Base-by-base conservation (phyloP, 1,284 basidiomycete species). In the Melampsora americana region DNA sequence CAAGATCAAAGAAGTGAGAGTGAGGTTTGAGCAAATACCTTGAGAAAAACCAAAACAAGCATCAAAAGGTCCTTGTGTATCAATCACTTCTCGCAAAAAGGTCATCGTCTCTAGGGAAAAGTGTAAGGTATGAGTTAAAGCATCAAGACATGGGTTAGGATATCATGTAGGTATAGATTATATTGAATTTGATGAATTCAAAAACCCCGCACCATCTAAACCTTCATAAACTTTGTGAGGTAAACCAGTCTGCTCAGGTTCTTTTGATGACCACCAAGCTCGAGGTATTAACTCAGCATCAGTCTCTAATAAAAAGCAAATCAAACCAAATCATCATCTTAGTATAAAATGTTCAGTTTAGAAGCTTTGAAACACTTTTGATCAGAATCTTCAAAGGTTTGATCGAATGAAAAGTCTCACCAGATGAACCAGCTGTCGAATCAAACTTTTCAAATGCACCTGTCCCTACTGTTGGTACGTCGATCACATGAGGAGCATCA, bases 41-140 rank as follows among this genome's bases (percentile, higher is more conserved):
- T 76, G 73, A 42, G 73, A 76, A 56, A 76, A 76, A 32, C 73
- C 73, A 9, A 76, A 76, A 48, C 73, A 76, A 14, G 66, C 66
- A 20, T 68, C 73, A 76, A 76, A 76, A 9, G 73, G 73, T 23
- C 73, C 73, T 56, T 76, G 73, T 7, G 66, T 59, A 39, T 76
- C 73, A 23, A 76, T 69, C 2, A 69, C 73, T 11, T 60, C 18
- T 42, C 73, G 56, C 6, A 76, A 30, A 30, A 69, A 76, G 56
- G 14, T 11, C 39, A 76, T 48, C 2, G 73, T 61, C 50, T 76
- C 73, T 76, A 61, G 18, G 32, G 42, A 20, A 30, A n/a, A 30
- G 35, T 30, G n/a, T 20, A 7, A 28, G 28, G 9, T 3, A 68
- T n/a, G n/a, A 30, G 18, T 28, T 16, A 73, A 12, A 12, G n/a